Base-by-base conservation (phyloP, 163 green algal genomes). In the Scenedesmus sp. region DNA sequence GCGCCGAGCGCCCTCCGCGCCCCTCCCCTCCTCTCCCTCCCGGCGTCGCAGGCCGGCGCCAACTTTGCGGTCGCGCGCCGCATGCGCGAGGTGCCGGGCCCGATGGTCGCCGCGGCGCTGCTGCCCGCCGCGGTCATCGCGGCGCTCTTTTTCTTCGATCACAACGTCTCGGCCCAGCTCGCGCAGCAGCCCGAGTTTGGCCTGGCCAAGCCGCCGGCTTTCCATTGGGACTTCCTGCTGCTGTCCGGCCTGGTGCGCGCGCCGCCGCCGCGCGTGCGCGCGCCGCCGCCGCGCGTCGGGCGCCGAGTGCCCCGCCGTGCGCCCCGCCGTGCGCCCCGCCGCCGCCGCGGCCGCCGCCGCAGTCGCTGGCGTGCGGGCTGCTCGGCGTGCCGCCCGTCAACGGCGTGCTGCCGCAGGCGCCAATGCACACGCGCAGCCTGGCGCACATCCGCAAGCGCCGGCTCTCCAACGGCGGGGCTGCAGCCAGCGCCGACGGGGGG, bases 351-450 rank as follows among this genome's bases (percentile, higher is more conserved):
- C 60, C 69, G 44, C 60, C 57, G 10, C 57, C n/a, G 31, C 87
- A 93, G 80, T 97, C 92, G 5, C 24, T 91, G 42, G 29, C 87
- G 0, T 93, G 83, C 60, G 94, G 93, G 9, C 81, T 97, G 31
- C 48, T 97, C 2, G 94, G 94, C 10, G 48, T 98, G 2, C 93
- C 93, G 13, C 94, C 94, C 11, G 88, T 95, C 48, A 98, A 98
- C 70, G 93, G 94, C 1, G 92, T 97, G 29, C 77, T 98, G 34
- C 94, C 94, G 0, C 94, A 83, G 48, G 75, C 89, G 0, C 93
- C 93, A 31, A 95, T 97, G 91, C 93, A 97, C 82, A 96, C 93
- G 24, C 84, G 80, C 70, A 84, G 63, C 54, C 70, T 86, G 57
- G 83, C 85, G 2, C 63, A 73, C 2, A 31, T 87, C n/a, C 50